Conservation (phyloP, 176 grass and related monocot species). For the Carex pumila region DNA sequence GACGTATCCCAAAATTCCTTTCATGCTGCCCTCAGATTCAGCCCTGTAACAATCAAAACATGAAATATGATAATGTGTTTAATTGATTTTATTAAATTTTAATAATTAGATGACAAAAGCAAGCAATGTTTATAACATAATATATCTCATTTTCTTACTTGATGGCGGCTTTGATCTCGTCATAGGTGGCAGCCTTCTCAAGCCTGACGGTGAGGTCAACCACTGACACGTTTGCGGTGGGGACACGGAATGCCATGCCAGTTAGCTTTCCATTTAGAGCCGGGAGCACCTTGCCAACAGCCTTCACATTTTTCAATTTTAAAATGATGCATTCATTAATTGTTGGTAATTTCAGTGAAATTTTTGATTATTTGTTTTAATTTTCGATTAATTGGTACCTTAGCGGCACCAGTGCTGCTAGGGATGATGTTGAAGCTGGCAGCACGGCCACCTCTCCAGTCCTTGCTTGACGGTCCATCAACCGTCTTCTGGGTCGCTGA, state of each 20-base stretch:
- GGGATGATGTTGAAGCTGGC: constrained; percentile 93
- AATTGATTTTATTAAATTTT: too few species aligned
- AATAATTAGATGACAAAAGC: too few species aligned
- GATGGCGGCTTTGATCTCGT: constrained; percentile 69
- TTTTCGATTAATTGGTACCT: constrained; percentile 25
- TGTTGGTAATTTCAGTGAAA: background rate
- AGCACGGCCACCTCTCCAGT: constrained; percentile 82
- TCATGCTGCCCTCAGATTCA: constrained; percentile 65
- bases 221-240: constrained; percentile 60
- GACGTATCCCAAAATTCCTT: constrained; percentile 71
- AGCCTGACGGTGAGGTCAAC: constrained; percentile 72
- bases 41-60: constrained; percentile 25
- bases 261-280: constrained; percentile 72
- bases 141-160: constrained; percentile 29
- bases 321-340: too few species aligned
- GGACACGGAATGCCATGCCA: constrained; percentile 84
- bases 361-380: background rate
- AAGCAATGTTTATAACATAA: too few species aligned
- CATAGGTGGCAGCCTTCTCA: constrained; percentile 58
- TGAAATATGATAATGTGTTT: too few species aligned
- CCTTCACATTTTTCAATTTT: constrained; percentile 17
- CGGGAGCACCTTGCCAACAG: constrained; percentile 72
- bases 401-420: constrained; percentile 80
- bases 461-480: constrained; percentile 72
- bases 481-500: constrained; percentile 80